Evolutionary conservation across 1,284 basidiomycete genomes (phyloP), one percentile per base, ranked within the genome.

Genomic region (Peniophora sp.): DNA sequence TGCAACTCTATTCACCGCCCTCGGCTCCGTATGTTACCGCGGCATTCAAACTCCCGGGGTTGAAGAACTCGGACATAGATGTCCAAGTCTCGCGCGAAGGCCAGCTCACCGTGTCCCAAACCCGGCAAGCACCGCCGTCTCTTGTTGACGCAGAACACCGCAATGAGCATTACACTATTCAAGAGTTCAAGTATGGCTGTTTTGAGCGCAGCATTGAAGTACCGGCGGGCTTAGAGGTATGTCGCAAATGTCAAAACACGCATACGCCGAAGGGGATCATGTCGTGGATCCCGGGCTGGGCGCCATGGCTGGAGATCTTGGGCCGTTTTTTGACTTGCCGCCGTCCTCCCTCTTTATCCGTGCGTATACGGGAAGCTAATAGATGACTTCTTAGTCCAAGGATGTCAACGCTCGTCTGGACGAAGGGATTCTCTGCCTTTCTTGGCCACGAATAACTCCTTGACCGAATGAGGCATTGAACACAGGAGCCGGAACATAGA

Each of bases 1-100:
- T 80, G 69, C 78, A 80, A 55, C 55, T 81, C 18, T 68, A 69
- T 42, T 74, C 81, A 49, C 70, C 78, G 48, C 71, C 74, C 6
- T 59, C 61, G 2, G 68, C 68, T 3, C 57, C 68, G 6, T 65
- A 60, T 37, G 59, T 78, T 15, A 62, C 68, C 3, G 78, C 76
- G 5, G 65, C 71, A 2, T 72, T 82, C 53, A 80, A 83, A 58
- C 60, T 82, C 3, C 79, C 81, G 17, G 80, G 80, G 6, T 67
- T 82, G 48, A 71, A 70, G 51, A 71, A 67, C n/a, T 62, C 69
- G 8, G 72, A 79, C 32, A 64, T 82, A 2, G 62, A 65, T 1
- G 62, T 82, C 1, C 62, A 69, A 24, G 63, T 81, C 23, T 55
- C 53, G 9, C 65, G 68, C 39, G 66, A 71, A 5, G 69, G 68